Base-by-base conservation (phyloP, 306 rosid genomes). In the Adenanthera pavonina region DNA sequence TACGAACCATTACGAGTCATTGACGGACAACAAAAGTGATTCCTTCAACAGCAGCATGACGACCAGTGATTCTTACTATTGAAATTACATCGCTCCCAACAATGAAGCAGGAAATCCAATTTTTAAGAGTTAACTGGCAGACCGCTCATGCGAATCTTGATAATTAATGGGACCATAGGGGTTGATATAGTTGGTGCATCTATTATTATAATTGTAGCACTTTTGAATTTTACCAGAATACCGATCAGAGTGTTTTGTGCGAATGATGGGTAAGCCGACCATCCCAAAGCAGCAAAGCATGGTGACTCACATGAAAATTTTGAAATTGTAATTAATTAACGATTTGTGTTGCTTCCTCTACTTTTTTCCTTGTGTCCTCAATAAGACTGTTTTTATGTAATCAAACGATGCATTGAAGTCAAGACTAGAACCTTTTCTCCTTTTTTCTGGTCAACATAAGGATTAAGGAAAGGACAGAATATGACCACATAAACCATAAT, bases 1-100 rank as follows among this genome's bases (percentile, higher is more conserved):
- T 85, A 59, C 68, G 72, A 90, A 86, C 90, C 77, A 82, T 53
- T 80, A 81, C 35, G 83, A 74, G 52, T 78, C 93, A 40, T 59
- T 48, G 59, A 88, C 71, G 73, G 87, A 84, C 59, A 81, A 54
- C 52, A 84, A 74, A 68, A 75, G 25, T 20, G 80, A 87, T 38
- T 83, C 85, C 59, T 47, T 69, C 11, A 77, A 69, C 47, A 81
- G 85, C 54, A 71, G 80, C 78, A 66, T 79, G 2, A 38, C 49
- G 1, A 78, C 81, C 30, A 77, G 78, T 67, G 86, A 77, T 71
- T 83, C 88, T 35, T 66, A 83, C 36, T 69, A 46, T 53, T 75
- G 74, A 49, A 75, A 62, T 60, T 87, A 73, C 62, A 76, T 69
- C 51, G 83, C 78, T 70, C 62, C 40, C 15, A 61, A 25, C 65